Percentiles rank a stretch among this genome's conserved stretches.
phyloP scores from a whole-genome alignment of 768 basidiomycete genomes.

The Rickenella mellea region DNA sequence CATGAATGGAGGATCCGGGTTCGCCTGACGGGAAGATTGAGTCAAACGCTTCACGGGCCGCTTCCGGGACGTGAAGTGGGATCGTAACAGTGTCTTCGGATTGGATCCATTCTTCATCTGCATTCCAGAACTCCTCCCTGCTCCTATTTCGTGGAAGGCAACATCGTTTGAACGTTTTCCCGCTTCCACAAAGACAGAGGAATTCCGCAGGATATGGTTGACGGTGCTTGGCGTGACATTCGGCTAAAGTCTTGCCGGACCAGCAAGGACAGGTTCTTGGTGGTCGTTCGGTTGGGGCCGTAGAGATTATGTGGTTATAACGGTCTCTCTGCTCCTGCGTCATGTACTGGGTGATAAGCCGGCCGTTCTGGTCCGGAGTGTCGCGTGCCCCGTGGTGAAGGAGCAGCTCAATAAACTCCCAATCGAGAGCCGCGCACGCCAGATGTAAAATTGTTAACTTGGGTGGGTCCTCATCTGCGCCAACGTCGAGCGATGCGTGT shows the following conservation, averaged over 20 bases:
- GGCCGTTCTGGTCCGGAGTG: conserved; percentile 4
- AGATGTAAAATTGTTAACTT: conserved; percentile 10
- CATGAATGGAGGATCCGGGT: too few relatives aligned
- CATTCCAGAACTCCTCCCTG: conserved; percentile 11
- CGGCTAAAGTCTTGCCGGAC: conserved; percentile 13
- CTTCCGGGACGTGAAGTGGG: too few relatives aligned
- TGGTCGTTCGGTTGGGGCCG: conserved; percentile 8
- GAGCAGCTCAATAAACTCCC: conserved; percentile 13
- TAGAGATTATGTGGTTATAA: conserved; percentile 1
- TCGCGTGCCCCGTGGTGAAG: conserved; percentile 12
- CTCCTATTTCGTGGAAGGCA: conserved; percentile 10
- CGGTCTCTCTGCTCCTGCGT: conserved; percentile 2
- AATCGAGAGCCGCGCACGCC: conserved; percentile 9
- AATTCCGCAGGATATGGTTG: conserved; percentile 13
- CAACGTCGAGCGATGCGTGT: conserved; percentile 12
- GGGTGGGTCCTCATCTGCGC: conserved; percentile 2
- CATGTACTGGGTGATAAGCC: too few relatives aligned
- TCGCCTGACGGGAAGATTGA: too few relatives aligned
- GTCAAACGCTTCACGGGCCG: too few relatives aligned
- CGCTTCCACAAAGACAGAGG: conserved; percentile 13
- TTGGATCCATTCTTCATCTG: conserved; percentile 6
- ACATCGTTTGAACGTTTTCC: conserved; percentile 13
- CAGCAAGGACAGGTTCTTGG: conserved; percentile 17
- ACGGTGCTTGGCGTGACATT: conserved; percentile 12
- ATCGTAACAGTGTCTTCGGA: too few relatives aligned